Evolutionary conservation across 164 flowering plant species (phyloP), one percentile per base, ranked within the genome.

Genomic region (Sextonia rubra): DNA sequence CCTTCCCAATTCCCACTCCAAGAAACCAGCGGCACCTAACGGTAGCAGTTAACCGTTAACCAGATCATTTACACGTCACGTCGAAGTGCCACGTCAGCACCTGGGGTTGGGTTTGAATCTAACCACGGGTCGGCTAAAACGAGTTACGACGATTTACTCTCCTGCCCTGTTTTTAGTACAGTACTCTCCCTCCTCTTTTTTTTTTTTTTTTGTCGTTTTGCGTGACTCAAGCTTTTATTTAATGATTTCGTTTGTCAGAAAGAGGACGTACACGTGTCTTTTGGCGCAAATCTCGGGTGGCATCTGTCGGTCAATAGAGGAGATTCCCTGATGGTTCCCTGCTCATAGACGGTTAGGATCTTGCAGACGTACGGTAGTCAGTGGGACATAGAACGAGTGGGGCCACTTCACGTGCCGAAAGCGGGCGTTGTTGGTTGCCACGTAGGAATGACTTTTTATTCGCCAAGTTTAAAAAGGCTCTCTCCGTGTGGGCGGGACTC

Each of bases 201-300:
- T n/a, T n/a, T n/a, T 37, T 7, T 37, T n/a, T n/a, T 68, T 79
- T 80, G 81, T 80, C 83, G 81, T 78, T 77, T 83, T 78, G 27
- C 58, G 75, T 78, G 78, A 80, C 79, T 77, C n/a, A 80, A 77
- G 62, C 72, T 65, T 72, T 78, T 76, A 72, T 72, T 78, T 76
- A 72, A 76, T 74, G 78, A 75, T 77, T 73, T 79, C 66, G 22
- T 60, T n/a, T 24, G 68, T 23, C 73, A 68, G 72, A 68, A 61
- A 30, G 4, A 2, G 25, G 60, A 3, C 20, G 78, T 7, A 76
- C 83, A 80, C 81, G 82, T 83, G 83, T 0, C 17, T 0, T 3
- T 11, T 2, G 9, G 15, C 60, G 20, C 66, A 47, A 58, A 60
- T 74, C 79, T 60, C 60, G 22, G 25, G 44, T 25, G 64, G 1